These are phyloP conservation scores for Flaveria robusta DNA, from an alignment of 129 eudicot genomes.

Conservation along the genomic window DNA sequence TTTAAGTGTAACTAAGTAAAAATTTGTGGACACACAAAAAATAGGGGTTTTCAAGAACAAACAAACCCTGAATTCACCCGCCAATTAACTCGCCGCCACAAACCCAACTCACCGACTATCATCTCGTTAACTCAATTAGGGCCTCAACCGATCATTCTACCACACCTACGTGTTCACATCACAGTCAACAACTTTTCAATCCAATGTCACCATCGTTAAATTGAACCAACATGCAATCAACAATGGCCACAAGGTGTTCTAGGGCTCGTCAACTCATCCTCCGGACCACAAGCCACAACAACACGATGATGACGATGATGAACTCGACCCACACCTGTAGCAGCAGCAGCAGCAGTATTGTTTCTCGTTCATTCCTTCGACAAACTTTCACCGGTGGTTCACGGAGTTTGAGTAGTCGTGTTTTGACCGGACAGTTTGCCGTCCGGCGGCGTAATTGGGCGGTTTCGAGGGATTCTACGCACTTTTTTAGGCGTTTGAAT, in stretches of 20 bases:
- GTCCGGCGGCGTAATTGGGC: constrained; percentile 35
- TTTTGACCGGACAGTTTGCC: constrained; percentile 25
- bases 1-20: no score
- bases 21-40: no score
- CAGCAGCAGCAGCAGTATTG: constrained; percentile 9
- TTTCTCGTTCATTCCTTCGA: constrained; percentile 11
- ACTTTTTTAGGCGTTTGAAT: constrained; percentile 37
- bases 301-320: constrained; percentile 20
- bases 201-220: constrained; percentile 12
- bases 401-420: constrained; percentile 21
- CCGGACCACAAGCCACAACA: constrained; percentile 23
- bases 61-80: constrained; percentile 25
- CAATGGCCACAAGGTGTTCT: constrained; percentile 37
- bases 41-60: no score
- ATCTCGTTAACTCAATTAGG: constrained; percentile 30
- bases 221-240: constrained; percentile 50
- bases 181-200: constrained; percentile 27
- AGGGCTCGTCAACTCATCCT: constrained; percentile 43
- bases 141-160: constrained; percentile 16
- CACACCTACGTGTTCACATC: constrained; percentile 38
- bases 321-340: constrained; percentile 27
- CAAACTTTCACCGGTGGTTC: constrained; percentile 19
- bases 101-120: constrained; percentile 1
- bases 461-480: constrained; percentile 41
- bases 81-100: constrained; percentile 30